Evolutionary conservation across 495 filamentous ascomycete genomes (phyloP).

Genomic region (Hyaloscypha bicolor): DNA sequence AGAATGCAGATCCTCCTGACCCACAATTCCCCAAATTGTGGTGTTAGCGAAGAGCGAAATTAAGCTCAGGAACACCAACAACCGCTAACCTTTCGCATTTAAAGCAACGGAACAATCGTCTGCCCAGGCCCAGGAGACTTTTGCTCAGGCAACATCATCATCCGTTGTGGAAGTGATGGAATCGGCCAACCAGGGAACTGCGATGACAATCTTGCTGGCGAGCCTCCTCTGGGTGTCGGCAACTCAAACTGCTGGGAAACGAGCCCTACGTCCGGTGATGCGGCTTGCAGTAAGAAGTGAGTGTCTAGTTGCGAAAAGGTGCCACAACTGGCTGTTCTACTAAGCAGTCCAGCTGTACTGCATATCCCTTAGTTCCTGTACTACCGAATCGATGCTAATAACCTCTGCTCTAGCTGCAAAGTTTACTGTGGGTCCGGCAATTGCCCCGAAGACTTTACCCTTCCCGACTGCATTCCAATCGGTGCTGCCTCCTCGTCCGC

Average conservation of each 20-base stretch:
- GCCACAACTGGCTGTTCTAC: no score
- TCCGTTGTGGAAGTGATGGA: conserved; percentile 30
- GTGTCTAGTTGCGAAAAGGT: background rate
- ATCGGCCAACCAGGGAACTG: conserved; percentile 35
- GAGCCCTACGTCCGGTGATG: conserved; percentile 21
- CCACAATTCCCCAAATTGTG: no score
- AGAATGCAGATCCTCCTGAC: no score
- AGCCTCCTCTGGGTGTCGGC: conserved; percentile 24
- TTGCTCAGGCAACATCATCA: conserved; percentile 36
- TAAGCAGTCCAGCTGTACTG: no score
- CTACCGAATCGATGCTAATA: background rate
- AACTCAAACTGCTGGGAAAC: conserved; percentile 26
- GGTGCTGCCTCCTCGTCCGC: background rate
- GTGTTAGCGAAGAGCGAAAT: no score
- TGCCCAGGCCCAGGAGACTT: conserved; percentile 29
- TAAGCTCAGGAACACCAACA: no score
- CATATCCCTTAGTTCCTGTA: background rate
- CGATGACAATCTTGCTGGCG: conserved; percentile 32
- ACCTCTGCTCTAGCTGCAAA: conserved; percentile 22
- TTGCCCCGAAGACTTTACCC: conserved; percentile 13
- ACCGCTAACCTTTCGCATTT: conserved; percentile 1
- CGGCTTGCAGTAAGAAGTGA: conserved; percentile 34
- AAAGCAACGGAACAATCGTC: conserved; percentile 20
- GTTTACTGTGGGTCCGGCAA: conserved; percentile 22
- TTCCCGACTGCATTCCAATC: conserved; percentile 19